Evolutionary conservation across 2,329 filamentous ascomycete species (phyloP), one percentile per base, ranked within the genome.

Genomic region (Aspergillus fischeri): DNA sequence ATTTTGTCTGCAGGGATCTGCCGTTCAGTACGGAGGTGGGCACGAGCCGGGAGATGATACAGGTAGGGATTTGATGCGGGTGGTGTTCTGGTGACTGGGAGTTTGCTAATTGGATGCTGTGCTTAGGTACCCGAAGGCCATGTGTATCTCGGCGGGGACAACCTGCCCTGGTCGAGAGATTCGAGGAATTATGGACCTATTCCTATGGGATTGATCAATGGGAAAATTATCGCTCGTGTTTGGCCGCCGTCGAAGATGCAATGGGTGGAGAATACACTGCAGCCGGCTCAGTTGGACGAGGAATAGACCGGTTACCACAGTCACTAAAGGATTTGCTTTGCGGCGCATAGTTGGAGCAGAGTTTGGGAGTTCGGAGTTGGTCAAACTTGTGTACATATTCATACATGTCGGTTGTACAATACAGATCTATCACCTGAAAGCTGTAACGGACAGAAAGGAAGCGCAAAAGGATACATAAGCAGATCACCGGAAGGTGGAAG

Each of bases 61-160:
- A 77, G 70, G 89, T 90, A 25, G 21, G 44, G 24, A 17, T 25
- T 17, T 0, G 21, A 45, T 21, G 3, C 7, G 20, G 3, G 21
- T 10, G 21, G 20, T 3, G n/a, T 27, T 27, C 25, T 27, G 11
- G 21, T 0, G 10, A 24, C 20, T 45, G n/a, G 41, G 29, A 49
- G 47, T 5, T 54, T 45, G 9, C 51, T 42, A 35, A 53, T 47
- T 51, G 24, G 32, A 24, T 29, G 27, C 38, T 53, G 10, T 42
- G 35, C 14, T 51, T 35, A 95, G 90, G 86, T 99, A 17, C 94
- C 94, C 0, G 81, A 89, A 69, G 94, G 94, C 1, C 94, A 99
- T 78, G 95, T 92, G 67, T 97, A 91, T 85, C 79, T 97, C 6
- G 84, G 86, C 2, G 94, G 94, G 2, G 94, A 99, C 74, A 97